phyloP scores from a whole-genome alignment of 208 protist genomes.

The Acanthamoeba quina region DNA sequence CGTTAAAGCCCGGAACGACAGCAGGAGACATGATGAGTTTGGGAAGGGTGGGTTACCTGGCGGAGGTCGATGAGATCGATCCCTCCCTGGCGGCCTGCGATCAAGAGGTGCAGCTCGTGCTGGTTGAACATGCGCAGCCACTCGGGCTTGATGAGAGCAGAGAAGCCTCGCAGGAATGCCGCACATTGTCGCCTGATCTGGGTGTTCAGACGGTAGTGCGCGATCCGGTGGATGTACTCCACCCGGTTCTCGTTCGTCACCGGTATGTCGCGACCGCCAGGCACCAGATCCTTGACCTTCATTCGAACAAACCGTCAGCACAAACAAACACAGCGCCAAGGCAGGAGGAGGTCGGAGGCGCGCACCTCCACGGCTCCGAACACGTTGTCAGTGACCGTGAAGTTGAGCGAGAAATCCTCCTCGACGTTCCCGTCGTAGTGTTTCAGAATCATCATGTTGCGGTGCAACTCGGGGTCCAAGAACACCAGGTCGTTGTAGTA shows the following conservation, averaged over 20 bases:
- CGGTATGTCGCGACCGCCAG: conserved; percentile 89
- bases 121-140: conserved; percentile 92
- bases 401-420: conserved; percentile 76
- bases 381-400: conserved; percentile 68
- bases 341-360: no score
- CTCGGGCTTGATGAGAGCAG: not conserved
- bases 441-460: conserved; percentile 91
- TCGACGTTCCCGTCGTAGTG: conserved; percentile 89
- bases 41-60: not conserved
- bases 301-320: not conserved
- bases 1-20: not conserved
- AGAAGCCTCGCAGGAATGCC: conserved; percentile 93
- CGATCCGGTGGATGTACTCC: conserved; percentile 95
- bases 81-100: conserved; percentile 89
- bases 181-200: conserved; percentile 91
- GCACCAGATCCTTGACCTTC: conserved; percentile 88
- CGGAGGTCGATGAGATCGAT: conserved; percentile 94
- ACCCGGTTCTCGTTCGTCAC: conserved; percentile 93
- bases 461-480: conserved; percentile 93
- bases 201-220: conserved; percentile 94
- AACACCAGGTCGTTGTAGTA: conserved; percentile 92
- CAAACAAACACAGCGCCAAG: no score
- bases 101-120: conserved; percentile 92
- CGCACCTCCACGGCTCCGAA: not conserved
- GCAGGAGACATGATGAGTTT: not conserved